Conservation (phyloP, 106 monocot species). For the Dioscorea dumetorum region DNA sequence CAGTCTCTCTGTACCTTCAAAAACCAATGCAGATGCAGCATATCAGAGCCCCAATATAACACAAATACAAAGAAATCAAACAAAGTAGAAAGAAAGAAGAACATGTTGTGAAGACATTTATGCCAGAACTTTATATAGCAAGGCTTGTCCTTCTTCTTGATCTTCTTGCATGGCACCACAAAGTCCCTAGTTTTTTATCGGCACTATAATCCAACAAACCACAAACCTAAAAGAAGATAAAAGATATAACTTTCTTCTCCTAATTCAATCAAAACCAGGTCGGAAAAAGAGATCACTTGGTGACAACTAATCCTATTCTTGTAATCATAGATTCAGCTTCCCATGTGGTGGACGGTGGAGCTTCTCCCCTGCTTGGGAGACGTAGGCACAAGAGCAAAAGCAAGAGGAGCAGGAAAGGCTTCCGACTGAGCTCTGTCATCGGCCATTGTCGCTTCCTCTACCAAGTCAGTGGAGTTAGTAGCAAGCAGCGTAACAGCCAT, state of each 20-base stretch:
- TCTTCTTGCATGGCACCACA: conserved; percentile 32
- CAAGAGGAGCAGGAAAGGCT: background rate
- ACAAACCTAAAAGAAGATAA: background rate
- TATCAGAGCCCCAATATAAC: background rate
- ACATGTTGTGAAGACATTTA: conserved; percentile 70
- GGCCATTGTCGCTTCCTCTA: background rate
- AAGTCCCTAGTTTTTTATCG: conserved; percentile 61
- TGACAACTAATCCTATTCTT: conserved; percentile 66
- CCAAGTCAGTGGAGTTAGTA: background rate
- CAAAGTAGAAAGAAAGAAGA: background rate
- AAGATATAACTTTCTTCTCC: background rate
- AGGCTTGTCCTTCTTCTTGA: conserved; percentile 17
- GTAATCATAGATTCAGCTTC: conserved; percentile 48
- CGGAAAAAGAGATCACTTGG: conserved; percentile 25
- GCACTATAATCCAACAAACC: conserved; percentile 29
- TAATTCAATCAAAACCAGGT: background rate
- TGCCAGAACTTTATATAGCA: conserved; percentile 52
- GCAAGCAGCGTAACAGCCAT: background rate
- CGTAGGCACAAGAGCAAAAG: no score
- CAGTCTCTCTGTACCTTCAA: conserved; percentile 55
- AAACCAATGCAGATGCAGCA: background rate
- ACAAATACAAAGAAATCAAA: background rate
- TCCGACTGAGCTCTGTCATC: background rate
- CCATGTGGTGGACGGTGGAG: conserved; percentile 30
- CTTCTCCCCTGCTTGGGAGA: conserved; percentile 14